These are phyloP conservation scores for Ophiostoma triangulosporum DNA, from an alignment of 2,329 filamentous ascomycete genomes.

Conservation along the genomic window DNA sequence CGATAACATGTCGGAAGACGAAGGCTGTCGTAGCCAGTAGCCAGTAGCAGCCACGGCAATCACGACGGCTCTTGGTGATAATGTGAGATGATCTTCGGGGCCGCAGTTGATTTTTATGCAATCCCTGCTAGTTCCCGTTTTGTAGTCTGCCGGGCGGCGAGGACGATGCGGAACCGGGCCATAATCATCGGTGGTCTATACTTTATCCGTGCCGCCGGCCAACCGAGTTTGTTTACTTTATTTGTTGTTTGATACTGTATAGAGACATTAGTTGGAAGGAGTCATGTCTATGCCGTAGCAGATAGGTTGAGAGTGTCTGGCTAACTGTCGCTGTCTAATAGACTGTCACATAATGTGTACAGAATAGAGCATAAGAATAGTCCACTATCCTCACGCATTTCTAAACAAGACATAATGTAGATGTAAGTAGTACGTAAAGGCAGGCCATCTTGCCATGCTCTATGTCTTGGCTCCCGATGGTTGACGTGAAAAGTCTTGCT, in stretches of 20 bases:
- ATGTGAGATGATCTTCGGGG: background rate
- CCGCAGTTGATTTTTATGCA: background rate
- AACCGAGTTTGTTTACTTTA: background rate
- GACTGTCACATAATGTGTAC: too few species aligned
- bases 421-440: too few species aligned
- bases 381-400: too few species aligned
- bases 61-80: too few species aligned
- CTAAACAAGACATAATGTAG: background rate
- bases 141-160: background rate
- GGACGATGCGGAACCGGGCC: background rate
- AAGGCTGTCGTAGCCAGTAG: background rate
- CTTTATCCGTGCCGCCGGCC: background rate
- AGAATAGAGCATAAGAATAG: too few species aligned
- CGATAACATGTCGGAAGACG: slow-evolving; percentile 1
- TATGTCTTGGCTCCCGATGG: background rate
- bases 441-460: background rate
- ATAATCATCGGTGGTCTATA: background rate
- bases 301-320: too few species aligned
- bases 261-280: too few species aligned
- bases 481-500: background rate
- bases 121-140: background rate
- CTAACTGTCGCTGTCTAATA: too few species aligned
- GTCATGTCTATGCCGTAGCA: too few species aligned
- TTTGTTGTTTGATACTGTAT: too few species aligned
- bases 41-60: background rate